Evolutionary conservation across 352 stramenopile genomes (phyloP).

Genomic region (Globisporangium radiosum): DNA sequence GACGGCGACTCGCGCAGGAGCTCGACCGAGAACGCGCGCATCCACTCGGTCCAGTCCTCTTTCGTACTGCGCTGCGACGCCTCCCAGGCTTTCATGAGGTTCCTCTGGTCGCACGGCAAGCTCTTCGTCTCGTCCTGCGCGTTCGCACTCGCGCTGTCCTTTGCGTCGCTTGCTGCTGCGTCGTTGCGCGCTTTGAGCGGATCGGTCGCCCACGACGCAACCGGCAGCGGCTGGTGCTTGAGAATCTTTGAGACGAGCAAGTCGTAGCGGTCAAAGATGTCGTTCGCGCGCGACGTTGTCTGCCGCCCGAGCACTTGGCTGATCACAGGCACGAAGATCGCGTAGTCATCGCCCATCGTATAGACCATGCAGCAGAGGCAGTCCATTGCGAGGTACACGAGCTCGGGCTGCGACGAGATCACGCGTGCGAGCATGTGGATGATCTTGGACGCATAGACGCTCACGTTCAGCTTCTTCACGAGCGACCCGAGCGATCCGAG

Average conservation of each 20-base stretch:
- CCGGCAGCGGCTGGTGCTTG: slow-evolving; percentile 79
- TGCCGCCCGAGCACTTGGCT: slow-evolving; percentile 75
- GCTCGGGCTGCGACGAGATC: slow-evolving; percentile 72
- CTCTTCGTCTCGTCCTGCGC: slow-evolving; percentile 65
- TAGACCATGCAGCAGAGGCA: slow-evolving; percentile 87
- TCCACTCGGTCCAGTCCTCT: slow-evolving; percentile 99
- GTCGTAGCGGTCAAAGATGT: slow-evolving; percentile 87
- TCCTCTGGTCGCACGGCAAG: slow-evolving; percentile 75
- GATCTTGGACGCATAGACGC: slow-evolving; percentile 85
- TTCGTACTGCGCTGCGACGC: slow-evolving; percentile 79
- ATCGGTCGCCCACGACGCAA: slow-evolving; percentile 78
- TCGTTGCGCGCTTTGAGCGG: slow-evolving; percentile 45
- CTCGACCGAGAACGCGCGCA: slow-evolving; percentile 95
- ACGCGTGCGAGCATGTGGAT: slow-evolving; percentile 86
- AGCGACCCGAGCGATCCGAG: slow-evolving; percentile 76
- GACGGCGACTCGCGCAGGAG: slow-evolving; percentile 96
- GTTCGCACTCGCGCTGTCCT: slow-evolving; percentile 21
- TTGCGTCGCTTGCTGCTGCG: slow-evolving; percentile 20
- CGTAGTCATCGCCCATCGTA: slow-evolving; percentile 85
- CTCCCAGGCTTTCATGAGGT: slow-evolving; percentile 85
- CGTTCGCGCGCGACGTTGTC: slow-evolving; percentile 46
- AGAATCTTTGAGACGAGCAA: slow-evolving; percentile 84
- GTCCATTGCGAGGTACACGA: slow-evolving; percentile 86
- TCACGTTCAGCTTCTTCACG: slow-evolving; percentile 88
- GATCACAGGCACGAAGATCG: slow-evolving; percentile 84